A percentile compares a stretch with the other conserved stretches of the same genome.
phyloP scores from a whole-genome alignment of 108 stramenopile genomes.

The Nitzschia sp. region DNA sequence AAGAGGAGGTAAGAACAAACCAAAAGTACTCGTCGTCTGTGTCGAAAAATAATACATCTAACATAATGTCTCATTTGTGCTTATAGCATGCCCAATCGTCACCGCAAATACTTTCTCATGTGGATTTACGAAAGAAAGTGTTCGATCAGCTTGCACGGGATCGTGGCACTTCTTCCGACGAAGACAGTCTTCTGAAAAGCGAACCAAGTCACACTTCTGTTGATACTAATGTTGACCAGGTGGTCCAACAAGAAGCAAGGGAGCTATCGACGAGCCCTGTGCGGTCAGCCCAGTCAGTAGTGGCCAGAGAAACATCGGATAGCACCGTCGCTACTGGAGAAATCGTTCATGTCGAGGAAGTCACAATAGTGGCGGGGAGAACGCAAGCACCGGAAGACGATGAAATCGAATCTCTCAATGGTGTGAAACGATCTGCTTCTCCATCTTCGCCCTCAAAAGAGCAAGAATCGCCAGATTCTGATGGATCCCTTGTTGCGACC shows the following conservation, averaged over 20 bases:
- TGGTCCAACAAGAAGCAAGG: background rate
- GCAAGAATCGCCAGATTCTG: background rate
- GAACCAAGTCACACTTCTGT: too few species aligned
- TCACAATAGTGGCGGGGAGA: too few species aligned
- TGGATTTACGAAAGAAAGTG: background rate
- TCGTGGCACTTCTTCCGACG: background rate
- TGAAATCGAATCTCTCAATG: too few species aligned
- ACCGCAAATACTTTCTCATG: background rate
- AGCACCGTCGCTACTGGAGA: background rate
- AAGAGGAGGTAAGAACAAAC: slow-evolving; percentile 1
- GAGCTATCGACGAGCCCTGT: background rate
- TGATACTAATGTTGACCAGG: too few species aligned
- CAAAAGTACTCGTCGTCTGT: too few species aligned
- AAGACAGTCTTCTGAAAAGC: too few species aligned
- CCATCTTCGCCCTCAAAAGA: too few species aligned
- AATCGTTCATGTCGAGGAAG: background rate
- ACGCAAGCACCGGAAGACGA: too few species aligned
- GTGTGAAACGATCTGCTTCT: too few species aligned
- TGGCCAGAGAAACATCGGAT: background rate
- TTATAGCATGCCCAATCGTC: background rate
- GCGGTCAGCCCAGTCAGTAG: background rate
- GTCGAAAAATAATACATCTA: too few species aligned
- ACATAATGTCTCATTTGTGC: too few species aligned
- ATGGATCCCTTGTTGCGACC: background rate
- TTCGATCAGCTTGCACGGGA: background rate